Evolutionary conservation across 140 eudicot species (phyloP).

Genomic region (Cichorium intybus): DNA sequence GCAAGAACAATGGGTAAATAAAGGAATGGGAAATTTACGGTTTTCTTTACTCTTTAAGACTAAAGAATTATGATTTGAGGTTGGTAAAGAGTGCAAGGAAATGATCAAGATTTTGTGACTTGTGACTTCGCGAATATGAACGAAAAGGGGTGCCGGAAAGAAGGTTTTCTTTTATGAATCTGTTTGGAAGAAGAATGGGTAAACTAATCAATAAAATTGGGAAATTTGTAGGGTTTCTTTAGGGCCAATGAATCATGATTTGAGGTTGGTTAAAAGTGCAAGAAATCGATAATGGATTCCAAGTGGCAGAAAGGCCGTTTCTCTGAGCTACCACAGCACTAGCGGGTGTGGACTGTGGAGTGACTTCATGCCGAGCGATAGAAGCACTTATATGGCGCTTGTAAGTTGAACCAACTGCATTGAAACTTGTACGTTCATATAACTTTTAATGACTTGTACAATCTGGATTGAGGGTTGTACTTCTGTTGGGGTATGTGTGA

Average conservation of each 20-base stretch:
- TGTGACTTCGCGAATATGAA: conserved; percentile 12
- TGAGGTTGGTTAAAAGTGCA: conserved; percentile 39
- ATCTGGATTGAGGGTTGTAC: neutral
- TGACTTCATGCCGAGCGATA: conserved; percentile 23
- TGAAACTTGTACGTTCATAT: conserved; percentile 3
- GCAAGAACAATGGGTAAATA: conserved; percentile 11
- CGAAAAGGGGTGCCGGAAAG: conserved; percentile 19
- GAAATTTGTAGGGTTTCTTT: conserved; percentile 18
- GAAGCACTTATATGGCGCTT: conserved; percentile 1
- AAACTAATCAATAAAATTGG: conserved; percentile 2
- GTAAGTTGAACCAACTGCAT: conserved; percentile 6
- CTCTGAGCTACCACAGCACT: conserved; percentile 30
- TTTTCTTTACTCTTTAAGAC: neutral
- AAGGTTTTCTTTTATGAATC: neutral
- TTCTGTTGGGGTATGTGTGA: conserved; percentile 1
- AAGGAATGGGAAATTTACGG: conserved; percentile 6
- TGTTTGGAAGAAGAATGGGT: conserved; percentile 12
- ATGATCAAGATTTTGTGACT: conserved; percentile 15
- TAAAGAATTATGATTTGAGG: conserved; percentile 22
- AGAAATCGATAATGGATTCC: conserved; percentile 35
- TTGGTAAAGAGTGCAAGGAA: conserved; percentile 34
- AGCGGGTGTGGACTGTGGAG: conserved; percentile 14
- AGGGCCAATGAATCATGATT: conserved; percentile 13
- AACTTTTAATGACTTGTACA: neutral
- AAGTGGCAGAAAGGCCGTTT: conserved; percentile 25